Percentiles rank a stretch among this genome's conserved stretches.
phyloP scores from a whole-genome alignment of 495 filamentous ascomycete genomes.

The Xylaria flabelliformis region DNA sequence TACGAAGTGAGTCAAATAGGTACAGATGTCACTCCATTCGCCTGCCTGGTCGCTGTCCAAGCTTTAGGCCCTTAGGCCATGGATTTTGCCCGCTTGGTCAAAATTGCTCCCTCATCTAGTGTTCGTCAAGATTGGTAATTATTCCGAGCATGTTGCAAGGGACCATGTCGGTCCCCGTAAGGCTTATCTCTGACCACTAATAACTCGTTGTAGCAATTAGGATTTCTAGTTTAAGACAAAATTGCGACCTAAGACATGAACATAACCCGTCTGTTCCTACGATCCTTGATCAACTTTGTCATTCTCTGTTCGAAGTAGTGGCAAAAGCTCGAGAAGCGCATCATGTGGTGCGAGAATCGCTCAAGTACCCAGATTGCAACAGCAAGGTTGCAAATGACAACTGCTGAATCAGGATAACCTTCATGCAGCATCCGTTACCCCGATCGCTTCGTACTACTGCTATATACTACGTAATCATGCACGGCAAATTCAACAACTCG shows the following conservation, averaged over 20 bases:
- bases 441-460: neutral
- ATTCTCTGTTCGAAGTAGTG: neutral
- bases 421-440: neutral
- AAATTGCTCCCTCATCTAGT: neutral
- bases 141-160: neutral
- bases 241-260: neutral
- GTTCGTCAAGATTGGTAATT: neutral
- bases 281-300: neutral
- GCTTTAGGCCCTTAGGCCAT: neutral
- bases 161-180: neutral
- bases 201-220: neutral
- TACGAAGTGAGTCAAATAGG: neutral
- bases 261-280: neutral
- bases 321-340: neutral
- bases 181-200: constrained; percentile 4
- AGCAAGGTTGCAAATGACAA: constrained; percentile 16
- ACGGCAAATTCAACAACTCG: neutral
- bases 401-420: constrained; percentile 2
- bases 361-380: constrained; percentile 1
- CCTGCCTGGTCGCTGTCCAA: neutral
- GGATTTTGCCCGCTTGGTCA: neutral
- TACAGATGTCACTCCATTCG: neutral
- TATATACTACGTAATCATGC: neutral
- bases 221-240: neutral
- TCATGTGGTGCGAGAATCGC: constrained; percentile 35